These are phyloP conservation scores for Chenopodium formosanum DNA, from an alignment of 148 eudicot genomes.

Conservation along the genomic window DNA sequence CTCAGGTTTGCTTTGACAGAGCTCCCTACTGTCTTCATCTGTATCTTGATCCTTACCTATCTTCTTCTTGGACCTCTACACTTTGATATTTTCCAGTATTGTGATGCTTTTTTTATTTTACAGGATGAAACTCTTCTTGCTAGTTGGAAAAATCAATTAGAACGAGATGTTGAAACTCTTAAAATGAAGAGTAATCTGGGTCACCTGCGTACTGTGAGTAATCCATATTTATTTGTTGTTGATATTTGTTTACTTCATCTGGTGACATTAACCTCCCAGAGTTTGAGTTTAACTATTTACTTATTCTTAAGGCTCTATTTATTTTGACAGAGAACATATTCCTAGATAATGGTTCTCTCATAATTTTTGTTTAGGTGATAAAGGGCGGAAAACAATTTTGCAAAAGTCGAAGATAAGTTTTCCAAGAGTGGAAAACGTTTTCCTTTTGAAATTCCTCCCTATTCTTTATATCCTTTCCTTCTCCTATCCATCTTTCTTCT, in stretches of 20 bases:
- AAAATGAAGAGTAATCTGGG: constrained; percentile 85
- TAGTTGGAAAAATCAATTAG: constrained; percentile 91
- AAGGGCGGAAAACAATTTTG: too few relatives aligned
- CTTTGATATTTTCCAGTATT: neutral
- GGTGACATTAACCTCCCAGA: neutral
- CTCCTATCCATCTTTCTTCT: too few relatives aligned
- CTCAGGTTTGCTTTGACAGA: constrained; percentile 58
- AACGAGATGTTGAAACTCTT: constrained; percentile 82
- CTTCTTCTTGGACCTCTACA: neutral
- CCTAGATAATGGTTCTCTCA: too few relatives aligned
- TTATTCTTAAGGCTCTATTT: neutral
- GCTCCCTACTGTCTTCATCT: neutral
- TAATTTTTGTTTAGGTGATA: too few relatives aligned
- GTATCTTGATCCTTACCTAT: neutral
- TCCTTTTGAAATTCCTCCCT: too few relatives aligned
- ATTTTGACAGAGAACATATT: too few relatives aligned
- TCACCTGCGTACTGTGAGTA: constrained; percentile 77
- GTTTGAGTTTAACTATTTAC: neutral
- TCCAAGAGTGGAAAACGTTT: too few relatives aligned
- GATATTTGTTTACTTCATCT: constrained; percentile 1
- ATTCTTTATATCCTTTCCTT: too few relatives aligned
- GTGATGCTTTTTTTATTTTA: constrained; percentile 24
- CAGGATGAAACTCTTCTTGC: constrained; percentile 85
- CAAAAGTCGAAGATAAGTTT: too few relatives aligned
- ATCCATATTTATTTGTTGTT: constrained; percentile 2